These are phyloP conservation scores for Hamamelis virginiana DNA, from an alignment of 164 flowering plant species.

Conservation along the genomic window DNA sequence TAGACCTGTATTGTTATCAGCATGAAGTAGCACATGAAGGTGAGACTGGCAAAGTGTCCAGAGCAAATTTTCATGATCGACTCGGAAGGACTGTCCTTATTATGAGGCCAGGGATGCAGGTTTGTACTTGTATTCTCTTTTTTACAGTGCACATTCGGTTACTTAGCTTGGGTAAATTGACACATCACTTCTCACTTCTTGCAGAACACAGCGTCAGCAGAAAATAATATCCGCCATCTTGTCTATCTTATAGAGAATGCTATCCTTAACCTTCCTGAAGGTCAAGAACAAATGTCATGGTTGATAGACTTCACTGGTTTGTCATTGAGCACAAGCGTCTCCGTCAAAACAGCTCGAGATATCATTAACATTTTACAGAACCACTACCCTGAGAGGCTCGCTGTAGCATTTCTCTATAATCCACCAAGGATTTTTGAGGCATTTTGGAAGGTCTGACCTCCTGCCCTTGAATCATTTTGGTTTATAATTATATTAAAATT, in stretches of 20 bases:
- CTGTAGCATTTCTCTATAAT: conserved; percentile 59
- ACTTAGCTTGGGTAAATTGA: not conserved
- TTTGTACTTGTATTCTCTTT: conserved; percentile 9
- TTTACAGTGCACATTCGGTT: not conserved
- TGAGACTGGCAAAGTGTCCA: conserved; percentile 64
- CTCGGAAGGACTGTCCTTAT: conserved; percentile 62
- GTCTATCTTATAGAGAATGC: conserved; percentile 80
- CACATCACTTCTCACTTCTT: not conserved
- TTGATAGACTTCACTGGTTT: conserved; percentile 74
- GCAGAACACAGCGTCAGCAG: conserved; percentile 64
- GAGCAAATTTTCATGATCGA: conserved; percentile 60
- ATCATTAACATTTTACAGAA: conserved; percentile 61
- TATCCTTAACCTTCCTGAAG: conserved; percentile 61
- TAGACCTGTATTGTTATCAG: conserved; percentile 19
- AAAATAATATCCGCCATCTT: conserved; percentile 58
- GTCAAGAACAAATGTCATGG: conserved; percentile 87
- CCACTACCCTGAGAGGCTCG: conserved; percentile 90
- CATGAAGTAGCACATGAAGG: conserved; percentile 65
- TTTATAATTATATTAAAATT: not conserved
- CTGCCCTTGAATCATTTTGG: not conserved
- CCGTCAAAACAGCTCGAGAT: conserved; percentile 64
- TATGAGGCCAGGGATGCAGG: conserved; percentile 89
- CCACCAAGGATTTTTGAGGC: conserved; percentile 82
- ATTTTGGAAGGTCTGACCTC: conserved; percentile 59
- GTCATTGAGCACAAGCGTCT: conserved; percentile 43